phyloP scores from a whole-genome alignment of 2,329 filamentous ascomycete genomes.

The Pseudophaeomoniella oleicola region DNA sequence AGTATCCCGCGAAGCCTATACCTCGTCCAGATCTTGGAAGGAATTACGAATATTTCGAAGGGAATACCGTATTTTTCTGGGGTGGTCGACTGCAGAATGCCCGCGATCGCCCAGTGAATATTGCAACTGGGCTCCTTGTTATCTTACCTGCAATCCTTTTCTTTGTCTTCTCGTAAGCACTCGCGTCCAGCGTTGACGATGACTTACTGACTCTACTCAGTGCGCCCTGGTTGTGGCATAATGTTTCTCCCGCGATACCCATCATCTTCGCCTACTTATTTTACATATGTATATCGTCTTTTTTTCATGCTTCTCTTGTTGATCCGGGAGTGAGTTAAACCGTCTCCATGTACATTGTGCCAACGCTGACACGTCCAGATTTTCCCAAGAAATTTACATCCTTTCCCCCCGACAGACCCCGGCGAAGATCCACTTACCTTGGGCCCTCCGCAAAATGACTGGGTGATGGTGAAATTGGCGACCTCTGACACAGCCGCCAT shows the following conservation, averaged over 20 bases:
- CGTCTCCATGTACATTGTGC: not conserved
- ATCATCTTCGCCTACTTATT: slow-evolving; percentile 85
- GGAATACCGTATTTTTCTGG: slow-evolving; percentile 81
- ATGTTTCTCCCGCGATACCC: slow-evolving; percentile 78
- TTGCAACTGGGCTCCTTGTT: slow-evolving; percentile 71
- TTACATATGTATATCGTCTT: slow-evolving; percentile 82
- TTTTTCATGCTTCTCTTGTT: slow-evolving; percentile 78
- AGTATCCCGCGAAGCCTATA: slow-evolving; percentile 12
- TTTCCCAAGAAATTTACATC: slow-evolving; percentile 79
- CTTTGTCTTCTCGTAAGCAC: slow-evolving; percentile 58
- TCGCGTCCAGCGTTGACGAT: not conserved
- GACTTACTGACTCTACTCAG: slow-evolving; percentile 17
- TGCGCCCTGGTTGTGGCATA: slow-evolving; percentile 70
- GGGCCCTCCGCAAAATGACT: slow-evolving; percentile 79
- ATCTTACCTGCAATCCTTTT: slow-evolving; percentile 68
- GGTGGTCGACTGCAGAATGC: slow-evolving; percentile 82
- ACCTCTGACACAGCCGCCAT: slow-evolving; percentile 67
- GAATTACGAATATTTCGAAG: slow-evolving; percentile 86
- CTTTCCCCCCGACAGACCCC: slow-evolving; percentile 61
- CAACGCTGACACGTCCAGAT: slow-evolving; percentile 47
- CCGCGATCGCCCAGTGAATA: slow-evolving; percentile 72
- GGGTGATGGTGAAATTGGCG: slow-evolving; percentile 77
- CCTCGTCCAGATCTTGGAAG: slow-evolving; percentile 38
- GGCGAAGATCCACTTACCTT: slow-evolving; percentile 68
- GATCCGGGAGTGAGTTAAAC: slow-evolving; percentile 72